A percentile compares a stretch with the other conserved stretches of the same genome.
phyloP scores from a whole-genome alignment of 2,329 filamentous ascomycete genomes.

The Fusarium clavum region DNA sequence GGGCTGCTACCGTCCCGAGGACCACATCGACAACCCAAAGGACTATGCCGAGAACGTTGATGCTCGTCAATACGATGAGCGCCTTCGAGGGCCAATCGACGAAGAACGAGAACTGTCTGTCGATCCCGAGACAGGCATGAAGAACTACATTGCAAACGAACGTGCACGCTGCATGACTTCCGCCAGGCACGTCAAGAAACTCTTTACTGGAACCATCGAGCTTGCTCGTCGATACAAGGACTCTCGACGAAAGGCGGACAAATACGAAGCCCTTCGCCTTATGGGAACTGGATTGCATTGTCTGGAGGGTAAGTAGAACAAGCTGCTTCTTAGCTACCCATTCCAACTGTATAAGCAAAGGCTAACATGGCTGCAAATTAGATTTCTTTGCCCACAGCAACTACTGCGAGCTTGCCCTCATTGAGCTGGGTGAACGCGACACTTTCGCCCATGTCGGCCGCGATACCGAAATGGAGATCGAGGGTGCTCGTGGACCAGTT shows the following conservation, averaged over 20 bases:
- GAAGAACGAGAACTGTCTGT: conserved; percentile 82
- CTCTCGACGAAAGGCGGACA: conserved; percentile 72
- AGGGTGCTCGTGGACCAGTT: conserved; percentile 73
- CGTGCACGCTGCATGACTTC: conserved; percentile 82
- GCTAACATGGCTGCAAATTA: conserved; percentile 44
- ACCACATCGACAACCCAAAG: conserved; percentile 80
- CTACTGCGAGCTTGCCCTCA: conserved; percentile 87
- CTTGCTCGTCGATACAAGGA: conserved; percentile 78
- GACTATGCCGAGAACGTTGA: conserved; percentile 93
- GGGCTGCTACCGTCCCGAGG: conserved; percentile 85
- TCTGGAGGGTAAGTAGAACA: conserved; percentile 70
- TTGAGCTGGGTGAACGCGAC: conserved; percentile 83
- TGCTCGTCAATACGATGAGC: conserved; percentile 82
- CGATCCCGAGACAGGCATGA: conserved; percentile 80
- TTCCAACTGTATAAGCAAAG: background rate
- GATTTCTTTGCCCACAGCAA: conserved; percentile 96
- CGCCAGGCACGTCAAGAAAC: conserved; percentile 77
- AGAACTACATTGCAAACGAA: conserved; percentile 96
- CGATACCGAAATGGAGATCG: conserved; percentile 75
- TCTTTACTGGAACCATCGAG: conserved; percentile 80
- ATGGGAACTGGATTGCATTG: conserved; percentile 92
- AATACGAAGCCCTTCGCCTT: conserved; percentile 87
- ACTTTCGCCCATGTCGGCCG: conserved; percentile 90
- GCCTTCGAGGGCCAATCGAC: conserved; percentile 84
- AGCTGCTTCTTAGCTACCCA: background rate